These are phyloP conservation scores for Achaetomiella virescens DNA, from an alignment of 495 filamentous ascomycete genomes.

Conservation along the genomic window DNA sequence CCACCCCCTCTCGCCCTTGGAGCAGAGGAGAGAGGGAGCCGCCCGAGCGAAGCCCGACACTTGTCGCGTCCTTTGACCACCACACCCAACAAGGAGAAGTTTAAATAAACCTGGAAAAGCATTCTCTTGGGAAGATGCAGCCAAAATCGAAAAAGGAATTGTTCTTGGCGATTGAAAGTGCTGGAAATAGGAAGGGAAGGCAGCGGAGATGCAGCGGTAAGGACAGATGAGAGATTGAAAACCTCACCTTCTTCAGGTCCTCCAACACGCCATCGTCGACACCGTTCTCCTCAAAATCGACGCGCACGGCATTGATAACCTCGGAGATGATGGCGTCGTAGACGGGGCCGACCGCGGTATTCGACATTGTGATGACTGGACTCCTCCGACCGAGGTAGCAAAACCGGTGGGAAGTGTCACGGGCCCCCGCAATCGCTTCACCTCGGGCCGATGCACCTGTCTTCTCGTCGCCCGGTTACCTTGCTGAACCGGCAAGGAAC, in stretches of 20 bases:
- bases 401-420: background rate
- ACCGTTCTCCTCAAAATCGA: slow-evolving; percentile 95
- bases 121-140: background rate
- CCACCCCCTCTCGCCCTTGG: slow-evolving; percentile 31
- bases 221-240: slow-evolving; percentile 23
- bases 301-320: slow-evolving; percentile 77
- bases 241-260: slow-evolving; percentile 73
- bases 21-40: slow-evolving; percentile 10
- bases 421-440: background rate
- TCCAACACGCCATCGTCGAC: slow-evolving; percentile 78
- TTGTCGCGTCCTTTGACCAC: slow-evolving; percentile 14
- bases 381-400: slow-evolving; percentile 1
- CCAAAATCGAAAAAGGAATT: background rate
- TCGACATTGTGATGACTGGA: slow-evolving; percentile 43
- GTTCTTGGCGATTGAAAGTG: background rate
- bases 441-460: background rate
- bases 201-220: background rate
- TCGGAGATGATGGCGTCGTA: slow-evolving; percentile 89
- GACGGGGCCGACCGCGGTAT: slow-evolving; percentile 57
- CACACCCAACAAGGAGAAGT: background rate
- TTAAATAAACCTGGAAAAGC: background rate
- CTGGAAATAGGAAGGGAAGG: background rate
- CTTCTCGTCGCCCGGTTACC: background rate
- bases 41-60: slow-evolving; percentile 11
- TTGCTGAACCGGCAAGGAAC: background rate